Conservation (phyloP, 2,329 filamentous ascomycete genomes). For the Monilinia laxa region DNA sequence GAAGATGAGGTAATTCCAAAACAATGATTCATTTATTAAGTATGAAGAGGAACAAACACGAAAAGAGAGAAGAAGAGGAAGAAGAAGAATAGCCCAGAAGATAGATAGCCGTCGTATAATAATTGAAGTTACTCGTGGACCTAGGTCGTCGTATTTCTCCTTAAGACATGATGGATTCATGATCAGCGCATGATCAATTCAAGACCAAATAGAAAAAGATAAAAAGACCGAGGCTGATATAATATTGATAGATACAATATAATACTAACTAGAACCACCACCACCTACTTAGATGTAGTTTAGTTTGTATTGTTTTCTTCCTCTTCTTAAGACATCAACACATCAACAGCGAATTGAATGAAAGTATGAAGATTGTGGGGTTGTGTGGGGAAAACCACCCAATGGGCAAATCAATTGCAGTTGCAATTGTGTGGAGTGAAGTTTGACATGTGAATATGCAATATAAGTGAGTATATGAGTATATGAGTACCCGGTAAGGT, state of each 20-base stretch:
- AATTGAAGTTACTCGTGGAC: background rate
- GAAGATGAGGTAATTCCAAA: background rate
- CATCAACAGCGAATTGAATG: background rate
- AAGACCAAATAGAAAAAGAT: background rate
- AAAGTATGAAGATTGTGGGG: constrained; percentile 6
- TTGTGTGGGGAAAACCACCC: background rate
- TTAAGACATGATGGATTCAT: background rate
- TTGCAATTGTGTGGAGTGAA: background rate
- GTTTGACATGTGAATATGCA: constrained; percentile 13
- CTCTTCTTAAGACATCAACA: too few relatives aligned
- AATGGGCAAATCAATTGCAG: too few relatives aligned
- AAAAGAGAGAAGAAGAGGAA: background rate
- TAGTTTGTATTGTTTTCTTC: too few relatives aligned
- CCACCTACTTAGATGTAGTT: too few relatives aligned
- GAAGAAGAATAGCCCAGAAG: background rate
- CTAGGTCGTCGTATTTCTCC: background rate
- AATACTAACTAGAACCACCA: too few relatives aligned
- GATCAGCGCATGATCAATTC: background rate
- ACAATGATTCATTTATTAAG: too few relatives aligned
- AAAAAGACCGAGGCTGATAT: constrained; percentile 1
- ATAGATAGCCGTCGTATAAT: too few relatives aligned
- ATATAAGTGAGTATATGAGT: too few relatives aligned
- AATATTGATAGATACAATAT: background rate
- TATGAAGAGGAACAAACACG: background rate
- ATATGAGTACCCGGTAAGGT: too few relatives aligned